These are phyloP conservation scores for Erythrobasidium yunnanense DNA, from an alignment of 768 basidiomycete genomes.

Conservation along the genomic window DNA sequence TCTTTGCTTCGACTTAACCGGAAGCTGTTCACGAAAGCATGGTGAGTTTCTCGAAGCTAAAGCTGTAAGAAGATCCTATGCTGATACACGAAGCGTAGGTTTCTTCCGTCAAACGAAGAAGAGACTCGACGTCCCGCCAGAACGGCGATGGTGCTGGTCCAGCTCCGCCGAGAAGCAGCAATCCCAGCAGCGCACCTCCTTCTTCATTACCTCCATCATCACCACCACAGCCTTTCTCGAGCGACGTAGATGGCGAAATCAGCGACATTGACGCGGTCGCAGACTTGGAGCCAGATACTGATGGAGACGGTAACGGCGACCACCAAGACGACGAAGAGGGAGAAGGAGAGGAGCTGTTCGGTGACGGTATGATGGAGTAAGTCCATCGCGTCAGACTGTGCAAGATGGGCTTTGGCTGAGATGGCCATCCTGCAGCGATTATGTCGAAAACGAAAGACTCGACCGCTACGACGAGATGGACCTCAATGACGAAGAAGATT, in stretches of 20 bases:
- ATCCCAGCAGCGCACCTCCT: constrained; percentile 13
- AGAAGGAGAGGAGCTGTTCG: constrained; percentile 91
- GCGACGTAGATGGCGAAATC: constrained; percentile 64
- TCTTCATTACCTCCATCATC: constrained; percentile 36
- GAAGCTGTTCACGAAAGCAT: not conserved
- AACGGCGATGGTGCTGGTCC: not conserved
- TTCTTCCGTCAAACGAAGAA: not conserved
- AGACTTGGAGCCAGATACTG: constrained; percentile 59
- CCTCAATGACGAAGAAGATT: constrained; percentile 66
- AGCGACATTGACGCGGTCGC: constrained; percentile 38
- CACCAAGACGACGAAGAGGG: constrained; percentile 53
- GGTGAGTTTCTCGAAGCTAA: not conserved
- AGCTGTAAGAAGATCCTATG: not conserved
- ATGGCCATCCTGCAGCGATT: constrained; percentile 50
- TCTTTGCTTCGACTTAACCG: not conserved
- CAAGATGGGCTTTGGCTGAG: not conserved
- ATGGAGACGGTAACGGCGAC: constrained; percentile 46
- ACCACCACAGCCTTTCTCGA: constrained; percentile 55
- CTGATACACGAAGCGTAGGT: not conserved
- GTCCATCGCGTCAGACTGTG: constrained; percentile 38
- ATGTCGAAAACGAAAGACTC: constrained; percentile 65
- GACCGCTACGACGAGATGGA: constrained; percentile 80
- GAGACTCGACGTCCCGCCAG: not conserved
- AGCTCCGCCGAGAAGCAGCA: constrained; percentile 7
- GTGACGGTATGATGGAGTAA: constrained; percentile 57